Evolutionary conservation across 169 alveolate species (phyloP), one percentile per base, ranked within the genome.

Genomic region (Toxoplasma gondii): DNA sequence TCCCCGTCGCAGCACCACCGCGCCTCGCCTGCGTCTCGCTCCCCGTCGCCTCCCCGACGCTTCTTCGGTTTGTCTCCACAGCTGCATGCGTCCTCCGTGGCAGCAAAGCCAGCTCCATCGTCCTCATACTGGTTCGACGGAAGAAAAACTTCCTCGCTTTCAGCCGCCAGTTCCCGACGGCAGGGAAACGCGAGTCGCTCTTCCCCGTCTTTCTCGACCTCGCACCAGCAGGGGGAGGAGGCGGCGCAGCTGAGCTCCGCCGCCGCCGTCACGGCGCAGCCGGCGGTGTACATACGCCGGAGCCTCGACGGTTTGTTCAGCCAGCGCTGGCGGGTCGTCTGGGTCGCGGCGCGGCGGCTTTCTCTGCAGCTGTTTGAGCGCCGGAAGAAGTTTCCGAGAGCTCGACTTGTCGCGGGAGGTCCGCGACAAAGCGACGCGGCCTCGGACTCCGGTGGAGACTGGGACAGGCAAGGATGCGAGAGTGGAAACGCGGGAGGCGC

Each of bases 181-280:
- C 74, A 64, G 7, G 74, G 74, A 64, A 10, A 64, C 74, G 74
- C 74, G 34, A 31, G 7, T 1, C n/a, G 34, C 74, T 64, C 74
- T 4, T 27, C 34, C 74, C 22, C 74, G 74, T 1, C 5, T 31
- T 64, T 19, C 22, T 12, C 58, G 74, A 12, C 74, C 74, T 31
- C 43, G 44, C 43, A 36, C 38, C 39, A 74, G 44, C 84, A 74
- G 64, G 31, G 90, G 69, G 53, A 2, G 12, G 90, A 2, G 16
- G 90, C 38, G 67, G 64, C 22, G 90, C 69, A 38, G 67, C 90
- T 41, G 41, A 82, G 90, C 90, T 82, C 69, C 9, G 90, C 90
- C 17, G 90, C 90, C 12, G 90, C 90, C 1, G 69, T 82, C 54
- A 82, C n/a, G 7, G 90, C 90, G 27, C 90, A 82, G 17, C 90